Base-by-base conservation (phyloP, 345 rosid genomes). In the Bruguiera sexangula region DNA sequence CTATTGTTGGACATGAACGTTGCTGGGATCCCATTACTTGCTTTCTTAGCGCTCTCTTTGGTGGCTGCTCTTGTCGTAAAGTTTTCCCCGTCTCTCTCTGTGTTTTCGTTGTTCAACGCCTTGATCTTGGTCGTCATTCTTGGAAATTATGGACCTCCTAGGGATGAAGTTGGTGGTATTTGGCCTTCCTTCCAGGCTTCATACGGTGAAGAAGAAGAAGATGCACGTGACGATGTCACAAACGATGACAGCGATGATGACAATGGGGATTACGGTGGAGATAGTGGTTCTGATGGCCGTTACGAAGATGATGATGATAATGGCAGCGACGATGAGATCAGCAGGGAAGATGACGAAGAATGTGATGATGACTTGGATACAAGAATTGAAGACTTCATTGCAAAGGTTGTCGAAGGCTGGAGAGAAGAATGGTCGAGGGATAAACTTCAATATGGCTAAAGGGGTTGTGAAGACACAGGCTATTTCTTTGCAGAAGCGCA, bases 311-410 rank as follows among this genome's bases (percentile, higher is more conserved):
- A 60, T 16, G 63, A 59, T 0, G 73, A 74, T 10, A 50, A 70
- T 30, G 66, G 69, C 0, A 69, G 73, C 15, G 67, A 66, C 0
- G 72, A 65, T n/a, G 78, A 73, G 52, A 37, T 63, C 48, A 65
- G 63, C 1, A 62, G 60, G 73, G 70, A 73, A 3, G 73, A 67
- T 26, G 73, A 65, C 3, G 78, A 62, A 3, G 74, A 69, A 46
- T 26, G 2, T 11, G 82, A 83, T 46, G 69, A 8, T 24, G 62
- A 69, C 66, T 60, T 83, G 58, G 60, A 77, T 69, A 72, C 39
- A 60, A 80, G 86, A 73, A 72, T 69, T 18, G 86, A 85, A 64
- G 86, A 76, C 54, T 85, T 85, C 81, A 87, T 87, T 61, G 78
- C 78, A 1, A 80, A 71, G 82, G 85, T 82, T 73, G 71, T 37